Evolutionary conservation across 768 basidiomycete genomes (phyloP).

Genomic region (Imleria badia): DNA sequence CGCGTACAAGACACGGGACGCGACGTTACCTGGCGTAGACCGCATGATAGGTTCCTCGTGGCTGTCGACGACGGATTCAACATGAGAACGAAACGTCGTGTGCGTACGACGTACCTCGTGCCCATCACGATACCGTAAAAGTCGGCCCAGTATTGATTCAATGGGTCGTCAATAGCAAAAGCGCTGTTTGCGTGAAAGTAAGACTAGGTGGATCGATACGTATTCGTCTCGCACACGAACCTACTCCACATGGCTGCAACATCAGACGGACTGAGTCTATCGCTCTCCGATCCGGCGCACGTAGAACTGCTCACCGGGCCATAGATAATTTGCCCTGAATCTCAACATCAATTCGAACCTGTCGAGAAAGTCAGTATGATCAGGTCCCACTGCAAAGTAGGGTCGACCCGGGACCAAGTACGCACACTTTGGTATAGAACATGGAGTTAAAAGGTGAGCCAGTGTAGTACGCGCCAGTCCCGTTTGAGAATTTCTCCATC

Average conservation of each 20-base stretch:
- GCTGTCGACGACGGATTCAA: slow-evolving; percentile 25
- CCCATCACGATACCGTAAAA: slow-evolving; percentile 57
- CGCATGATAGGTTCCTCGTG: slow-evolving; percentile 79
- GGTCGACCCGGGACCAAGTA: background rate
- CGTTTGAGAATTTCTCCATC: background rate
- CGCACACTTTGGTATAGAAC: background rate
- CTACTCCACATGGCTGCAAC: slow-evolving; percentile 21
- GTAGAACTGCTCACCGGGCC: slow-evolving; percentile 17
- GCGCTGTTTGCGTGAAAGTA: slow-evolving; percentile 22
- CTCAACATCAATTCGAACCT: background rate
- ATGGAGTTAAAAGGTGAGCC: background rate
- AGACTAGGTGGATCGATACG: background rate
- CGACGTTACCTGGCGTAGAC: slow-evolving; percentile 17
- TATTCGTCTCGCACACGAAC: background rate
- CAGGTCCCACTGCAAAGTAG: background rate
- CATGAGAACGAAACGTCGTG: background rate
- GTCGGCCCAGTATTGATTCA: slow-evolving; percentile 64
- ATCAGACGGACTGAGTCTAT: background rate
- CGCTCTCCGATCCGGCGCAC: background rate
- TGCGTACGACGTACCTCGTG: slow-evolving; percentile 41
- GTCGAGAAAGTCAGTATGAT: background rate
- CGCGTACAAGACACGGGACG: background rate
- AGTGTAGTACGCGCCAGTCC: background rate
- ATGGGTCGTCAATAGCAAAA: slow-evolving; percentile 54
- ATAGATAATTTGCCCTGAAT: background rate